A percentile compares a stretch with the other conserved stretches of the same genome.
These are phyloP conservation scores for Moelleriella libera DNA, from an alignment of 2,329 filamentous ascomycete genomes.

Conservation along the genomic window DNA sequence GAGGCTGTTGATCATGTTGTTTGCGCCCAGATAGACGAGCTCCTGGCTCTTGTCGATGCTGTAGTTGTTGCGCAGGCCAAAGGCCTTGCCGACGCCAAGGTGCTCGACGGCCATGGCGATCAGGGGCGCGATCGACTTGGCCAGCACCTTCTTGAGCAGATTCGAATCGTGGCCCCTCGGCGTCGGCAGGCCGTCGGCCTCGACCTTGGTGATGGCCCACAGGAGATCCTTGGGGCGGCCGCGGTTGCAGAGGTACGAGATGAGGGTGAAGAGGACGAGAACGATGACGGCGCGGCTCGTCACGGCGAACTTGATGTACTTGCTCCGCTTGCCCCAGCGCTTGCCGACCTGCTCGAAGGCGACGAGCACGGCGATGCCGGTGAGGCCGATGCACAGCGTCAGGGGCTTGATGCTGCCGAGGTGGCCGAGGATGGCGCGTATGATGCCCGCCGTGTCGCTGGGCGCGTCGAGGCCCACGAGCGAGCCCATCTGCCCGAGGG, in stretches of 20 bases:
- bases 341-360: constrained; percentile 43
- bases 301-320: constrained; percentile 41
- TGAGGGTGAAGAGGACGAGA: constrained; percentile 46
- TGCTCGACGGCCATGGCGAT: constrained; percentile 49
- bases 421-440: constrained; percentile 42
- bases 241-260: constrained; percentile 49
- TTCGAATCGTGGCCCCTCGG: constrained; percentile 30
- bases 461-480: constrained; percentile 42
- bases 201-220: constrained; percentile 44
- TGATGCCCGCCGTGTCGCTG: constrained; percentile 38
- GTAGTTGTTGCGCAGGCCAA: constrained; percentile 48
- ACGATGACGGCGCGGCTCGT: constrained; percentile 47
- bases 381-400: constrained; percentile 45
- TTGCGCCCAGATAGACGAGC: constrained; percentile 46
- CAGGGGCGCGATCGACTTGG: constrained; percentile 43
- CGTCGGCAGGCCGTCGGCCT: constrained; percentile 36
- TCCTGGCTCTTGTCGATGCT: constrained; percentile 51
- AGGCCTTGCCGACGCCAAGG: constrained; percentile 49
- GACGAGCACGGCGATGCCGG: constrained; percentile 39
- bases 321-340: constrained; percentile 43
- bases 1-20: constrained; percentile 50
- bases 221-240: constrained; percentile 28
- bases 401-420: constrained; percentile 42
- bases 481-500: constrained; percentile 48
- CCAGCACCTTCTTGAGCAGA: constrained; percentile 38